A percentile compares a stretch with the other conserved stretches of the same genome.
phyloP scores from a whole-genome alignment of 257 asterid species.

The Handroanthus guayacan region DNA sequence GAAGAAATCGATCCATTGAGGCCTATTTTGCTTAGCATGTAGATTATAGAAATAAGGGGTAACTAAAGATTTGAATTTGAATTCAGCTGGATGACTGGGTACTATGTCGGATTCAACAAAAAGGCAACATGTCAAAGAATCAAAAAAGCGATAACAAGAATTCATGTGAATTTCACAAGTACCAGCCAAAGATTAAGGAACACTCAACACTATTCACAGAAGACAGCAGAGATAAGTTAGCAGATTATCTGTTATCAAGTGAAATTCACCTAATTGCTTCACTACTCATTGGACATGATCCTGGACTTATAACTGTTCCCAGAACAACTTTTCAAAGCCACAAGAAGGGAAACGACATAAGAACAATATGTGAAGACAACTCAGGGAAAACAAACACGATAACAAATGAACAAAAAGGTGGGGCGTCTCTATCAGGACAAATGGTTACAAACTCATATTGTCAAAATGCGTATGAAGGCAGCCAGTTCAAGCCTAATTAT shows the following conservation, averaged over 20 bases:
- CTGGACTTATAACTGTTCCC: conserved; percentile 33
- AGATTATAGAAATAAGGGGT: neutral
- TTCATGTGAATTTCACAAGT: conserved; percentile 31
- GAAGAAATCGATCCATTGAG: no score
- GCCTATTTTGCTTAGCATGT: neutral
- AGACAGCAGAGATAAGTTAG: conserved; percentile 37
- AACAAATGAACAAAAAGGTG: neutral
- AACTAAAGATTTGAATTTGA: neutral
- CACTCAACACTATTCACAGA: conserved; percentile 30
- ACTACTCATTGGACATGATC: conserved; percentile 45
- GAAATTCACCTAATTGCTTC: conserved; percentile 50
- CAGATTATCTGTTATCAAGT: conserved; percentile 51
- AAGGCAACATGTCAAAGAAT: conserved; percentile 86
- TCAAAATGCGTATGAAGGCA: conserved; percentile 35
- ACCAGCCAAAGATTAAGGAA: conserved; percentile 33
- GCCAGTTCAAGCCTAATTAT: conserved; percentile 33
- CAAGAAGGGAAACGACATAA: neutral
- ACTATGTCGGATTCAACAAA: conserved; percentile 59
- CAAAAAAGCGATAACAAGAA: conserved; percentile 29
- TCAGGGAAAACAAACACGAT: neutral
- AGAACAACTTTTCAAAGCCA: conserved; percentile 36
- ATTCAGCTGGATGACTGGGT: conserved; percentile 83
- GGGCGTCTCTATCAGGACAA: conserved; percentile 3
- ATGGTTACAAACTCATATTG: conserved; percentile 34
- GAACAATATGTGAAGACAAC: neutral